Conservation (phyloP, 495 filamentous ascomycete genomes). For the Bacidia gigantensis region DNA sequence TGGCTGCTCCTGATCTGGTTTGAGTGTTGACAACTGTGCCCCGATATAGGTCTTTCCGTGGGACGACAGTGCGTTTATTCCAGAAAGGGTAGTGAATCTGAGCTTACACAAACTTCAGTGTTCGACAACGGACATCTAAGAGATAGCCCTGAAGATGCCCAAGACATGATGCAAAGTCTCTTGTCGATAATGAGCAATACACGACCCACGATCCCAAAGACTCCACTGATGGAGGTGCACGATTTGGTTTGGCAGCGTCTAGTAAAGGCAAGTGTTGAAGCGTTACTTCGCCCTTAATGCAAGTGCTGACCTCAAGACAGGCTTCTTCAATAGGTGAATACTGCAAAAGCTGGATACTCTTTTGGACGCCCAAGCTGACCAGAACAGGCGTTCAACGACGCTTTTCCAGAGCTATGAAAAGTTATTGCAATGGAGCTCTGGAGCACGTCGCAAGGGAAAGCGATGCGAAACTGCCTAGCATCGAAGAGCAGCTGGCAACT, state of each 20-base stretch:
- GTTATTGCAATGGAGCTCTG: slow-evolving; percentile 20
- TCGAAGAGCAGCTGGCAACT: slow-evolving; percentile 17
- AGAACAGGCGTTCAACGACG: slow-evolving; percentile 17
- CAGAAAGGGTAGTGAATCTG: not conserved
- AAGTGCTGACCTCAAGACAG: not conserved
- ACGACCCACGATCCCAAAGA: not conserved
- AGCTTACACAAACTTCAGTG: slow-evolving; percentile 9
- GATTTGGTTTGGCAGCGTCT: not conserved
- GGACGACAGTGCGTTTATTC: slow-evolving; percentile 17
- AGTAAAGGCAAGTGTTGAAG: not conserved
- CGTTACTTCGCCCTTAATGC: not conserved
- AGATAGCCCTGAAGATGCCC: slow-evolving; percentile 17
- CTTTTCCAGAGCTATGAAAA: slow-evolving; percentile 19
- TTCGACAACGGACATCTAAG: slow-evolving; percentile 23
- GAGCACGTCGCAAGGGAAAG: slow-evolving; percentile 16
- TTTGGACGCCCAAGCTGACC: not conserved
- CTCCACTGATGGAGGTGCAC: not conserved
- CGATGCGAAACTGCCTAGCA: not conserved
- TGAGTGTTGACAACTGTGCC: not conserved
- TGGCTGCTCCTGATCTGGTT: not conserved
- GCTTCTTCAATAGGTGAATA: not conserved
- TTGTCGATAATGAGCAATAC: slow-evolving; percentile 15
- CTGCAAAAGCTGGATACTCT: not conserved
- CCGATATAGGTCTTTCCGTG: slow-evolving; percentile 18
- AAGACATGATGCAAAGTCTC: slow-evolving; percentile 16